Base-by-base conservation (phyloP, 345 rosid species). In the Arabidopsis suecica region DNA sequence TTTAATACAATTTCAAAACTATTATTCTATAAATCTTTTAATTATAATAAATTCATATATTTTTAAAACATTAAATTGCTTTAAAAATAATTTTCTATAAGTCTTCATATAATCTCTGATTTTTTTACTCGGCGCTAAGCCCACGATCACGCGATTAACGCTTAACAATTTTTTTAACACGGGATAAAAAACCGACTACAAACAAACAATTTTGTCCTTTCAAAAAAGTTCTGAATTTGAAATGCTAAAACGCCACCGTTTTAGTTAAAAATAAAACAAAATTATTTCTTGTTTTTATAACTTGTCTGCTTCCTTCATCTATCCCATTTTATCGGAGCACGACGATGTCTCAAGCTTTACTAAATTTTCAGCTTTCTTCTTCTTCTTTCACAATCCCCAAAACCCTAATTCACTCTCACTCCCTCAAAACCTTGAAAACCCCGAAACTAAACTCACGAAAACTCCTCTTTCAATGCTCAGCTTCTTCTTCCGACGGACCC, bases 321-420 rank as follows among this genome's bases (percentile, higher is more conserved):
- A 4, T 28, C 4, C 69, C 79, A 51, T 75, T 22, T 41, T 44
- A 5, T 20, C 9, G 25, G 45, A 73, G 7, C 47, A 63, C 8
- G 18, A 63, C 8, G 18, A 76, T 69, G 74, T 34, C 64, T 53
- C 74, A 61, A 61, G 63, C 74, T 61, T 22, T 25, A 28, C 16
- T 59, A 16, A 66, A 38, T 30, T 65, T 74, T n/a, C 79, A 40
- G 6, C 18, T 58, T 9, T 20, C 37, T 60, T 18, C 23, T 60
- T 18, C 23, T 33, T 32, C 48, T 18, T 34, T 11, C 50, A 0
- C 22, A 34, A 44, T 69, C 56, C 38, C 41, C 12, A 61, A 53
- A 76, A 7, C 58, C 58, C 22, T 61, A 51, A 23, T 10, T 36
- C 49, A 61, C 1, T 33, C 61, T 59, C 73, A 60, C 22, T 40